Conservation (phyloP, 768 basidiomycete genomes). For the Megacollybia marginata region DNA sequence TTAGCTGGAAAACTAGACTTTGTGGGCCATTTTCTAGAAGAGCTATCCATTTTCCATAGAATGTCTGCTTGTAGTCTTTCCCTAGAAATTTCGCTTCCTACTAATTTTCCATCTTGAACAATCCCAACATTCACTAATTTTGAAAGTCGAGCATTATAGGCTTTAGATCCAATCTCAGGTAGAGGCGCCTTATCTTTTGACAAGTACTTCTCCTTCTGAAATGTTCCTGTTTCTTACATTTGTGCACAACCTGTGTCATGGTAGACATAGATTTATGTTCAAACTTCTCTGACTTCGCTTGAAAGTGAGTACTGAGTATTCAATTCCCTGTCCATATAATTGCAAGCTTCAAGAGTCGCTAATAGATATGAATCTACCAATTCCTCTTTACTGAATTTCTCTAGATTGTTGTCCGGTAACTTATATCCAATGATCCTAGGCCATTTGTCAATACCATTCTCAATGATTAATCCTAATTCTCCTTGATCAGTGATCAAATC, state of each 20-base stretch:
- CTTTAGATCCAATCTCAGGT: background rate
- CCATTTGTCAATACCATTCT: background rate
- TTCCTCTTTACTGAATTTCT: background rate
- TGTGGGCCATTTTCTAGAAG: background rate
- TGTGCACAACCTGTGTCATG: too few species aligned
- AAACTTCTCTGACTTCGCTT: background rate
- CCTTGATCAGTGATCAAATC: slow-evolving; percentile 5
- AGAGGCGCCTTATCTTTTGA: background rate
- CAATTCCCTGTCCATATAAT: background rate
- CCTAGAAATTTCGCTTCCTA: background rate
- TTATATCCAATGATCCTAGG: background rate
- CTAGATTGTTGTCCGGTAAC: background rate
- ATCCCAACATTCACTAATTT: background rate
- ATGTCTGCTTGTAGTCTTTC: background rate
- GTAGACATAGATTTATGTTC: background rate
- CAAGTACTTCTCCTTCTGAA: too few species aligned
- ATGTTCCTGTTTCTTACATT: background rate
- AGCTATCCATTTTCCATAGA: too few species aligned
- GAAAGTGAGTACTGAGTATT: background rate
- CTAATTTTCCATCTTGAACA: background rate
- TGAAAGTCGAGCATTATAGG: background rate
- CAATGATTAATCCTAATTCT: slow-evolving; percentile 2
- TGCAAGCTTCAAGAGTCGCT: background rate
- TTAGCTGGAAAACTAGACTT: background rate
- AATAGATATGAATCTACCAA: slow-evolving; percentile 1